phyloP scores from a whole-genome alignment of 2,329 filamentous ascomycete genomes.

The Mycosphaerella arachidis region DNA sequence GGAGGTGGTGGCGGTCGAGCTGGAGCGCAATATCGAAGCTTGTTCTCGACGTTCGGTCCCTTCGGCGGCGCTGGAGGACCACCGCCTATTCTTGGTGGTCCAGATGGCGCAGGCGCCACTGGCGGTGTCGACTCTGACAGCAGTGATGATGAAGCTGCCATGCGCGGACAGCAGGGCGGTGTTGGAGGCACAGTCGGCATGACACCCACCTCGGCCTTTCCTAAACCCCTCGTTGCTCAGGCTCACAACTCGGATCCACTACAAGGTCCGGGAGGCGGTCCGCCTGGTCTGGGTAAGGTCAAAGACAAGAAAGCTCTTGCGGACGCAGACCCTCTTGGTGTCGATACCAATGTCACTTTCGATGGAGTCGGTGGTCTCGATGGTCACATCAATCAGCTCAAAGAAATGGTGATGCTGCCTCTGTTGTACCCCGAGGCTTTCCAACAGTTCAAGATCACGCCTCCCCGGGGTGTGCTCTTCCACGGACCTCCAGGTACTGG shows the following conservation, averaged over 20 bases:
- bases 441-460: constrained; percentile 83
- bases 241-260: constrained; percentile 54
- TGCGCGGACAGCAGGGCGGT: constrained; percentile 52
- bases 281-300: constrained; percentile 80
- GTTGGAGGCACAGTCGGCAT: constrained; percentile 60
- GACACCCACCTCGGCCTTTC: constrained; percentile 53
- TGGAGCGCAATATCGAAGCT: constrained; percentile 64
- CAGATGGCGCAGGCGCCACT: constrained; percentile 67
- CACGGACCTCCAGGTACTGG: constrained; percentile 96
- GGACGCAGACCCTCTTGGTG: constrained; percentile 89
- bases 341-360: constrained; percentile 89
- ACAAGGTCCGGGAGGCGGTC: constrained; percentile 55
- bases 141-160: constrained; percentile 76
- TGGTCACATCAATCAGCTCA: constrained; percentile 91
- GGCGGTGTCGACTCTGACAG: constrained; percentile 89
- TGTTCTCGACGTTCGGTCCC: constrained; percentile 87
- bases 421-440: constrained; percentile 94
- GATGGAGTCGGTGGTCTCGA: constrained; percentile 89
- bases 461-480: constrained; percentile 90
- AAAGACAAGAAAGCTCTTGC: constrained; percentile 89
- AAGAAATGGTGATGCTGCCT: constrained; percentile 96
- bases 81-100: constrained; percentile 67
- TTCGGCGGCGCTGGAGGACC: constrained; percentile 81
- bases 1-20: constrained; percentile 42
- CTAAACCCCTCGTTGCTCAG: constrained; percentile 52